These are phyloP conservation scores for Coriolopsis trogii DNA, from an alignment of 1,284 basidiomycete species.

Conservation along the genomic window DNA sequence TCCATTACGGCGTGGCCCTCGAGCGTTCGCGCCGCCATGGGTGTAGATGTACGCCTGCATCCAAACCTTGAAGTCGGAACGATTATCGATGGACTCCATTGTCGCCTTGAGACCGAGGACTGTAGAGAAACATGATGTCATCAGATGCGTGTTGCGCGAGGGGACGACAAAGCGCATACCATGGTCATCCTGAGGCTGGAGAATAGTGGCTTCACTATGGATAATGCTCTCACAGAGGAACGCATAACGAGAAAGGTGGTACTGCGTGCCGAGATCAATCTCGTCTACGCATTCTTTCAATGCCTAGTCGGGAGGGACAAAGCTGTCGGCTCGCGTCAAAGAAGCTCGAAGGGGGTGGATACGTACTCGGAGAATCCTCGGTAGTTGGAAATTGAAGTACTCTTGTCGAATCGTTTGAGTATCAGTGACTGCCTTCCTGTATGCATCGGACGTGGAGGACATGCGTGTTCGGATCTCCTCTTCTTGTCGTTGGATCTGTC, in stretches of 20 bases:
- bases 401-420: slow-evolving; percentile 92
- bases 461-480: slow-evolving; percentile 90
- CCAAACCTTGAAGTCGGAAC: slow-evolving; percentile 92
- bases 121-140: slow-evolving; percentile 33
- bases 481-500: slow-evolving; percentile 88
- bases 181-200: slow-evolving; percentile 76
- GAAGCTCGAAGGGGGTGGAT: background rate
- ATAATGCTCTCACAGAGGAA: slow-evolving; percentile 93
- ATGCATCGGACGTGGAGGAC: slow-evolving; percentile 85
- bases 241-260: slow-evolving; percentile 93
- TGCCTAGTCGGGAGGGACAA: slow-evolving; percentile 54
- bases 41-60: slow-evolving; percentile 97
- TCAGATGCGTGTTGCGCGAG: background rate
- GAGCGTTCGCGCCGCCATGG: slow-evolving; percentile 60
- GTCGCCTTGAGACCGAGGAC: slow-evolving; percentile 83
- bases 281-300: slow-evolving; percentile 97
- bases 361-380: slow-evolving; percentile 88
- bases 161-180: slow-evolving; percentile 1
- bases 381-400: slow-evolving; percentile 96
- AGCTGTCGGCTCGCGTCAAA: slow-evolving; percentile 1
- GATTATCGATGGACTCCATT: slow-evolving; percentile 92
- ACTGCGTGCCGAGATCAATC: slow-evolving; percentile 95
- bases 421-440: slow-evolving; percentile 89
- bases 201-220: slow-evolving; percentile 84
- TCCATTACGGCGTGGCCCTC: slow-evolving; percentile 81